Percentiles rank a stretch among this genome's conserved stretches.
Evolutionary conservation across 2,329 filamentous ascomycete species (phyloP).

Genomic region (Thelonectria blattea): DNA sequence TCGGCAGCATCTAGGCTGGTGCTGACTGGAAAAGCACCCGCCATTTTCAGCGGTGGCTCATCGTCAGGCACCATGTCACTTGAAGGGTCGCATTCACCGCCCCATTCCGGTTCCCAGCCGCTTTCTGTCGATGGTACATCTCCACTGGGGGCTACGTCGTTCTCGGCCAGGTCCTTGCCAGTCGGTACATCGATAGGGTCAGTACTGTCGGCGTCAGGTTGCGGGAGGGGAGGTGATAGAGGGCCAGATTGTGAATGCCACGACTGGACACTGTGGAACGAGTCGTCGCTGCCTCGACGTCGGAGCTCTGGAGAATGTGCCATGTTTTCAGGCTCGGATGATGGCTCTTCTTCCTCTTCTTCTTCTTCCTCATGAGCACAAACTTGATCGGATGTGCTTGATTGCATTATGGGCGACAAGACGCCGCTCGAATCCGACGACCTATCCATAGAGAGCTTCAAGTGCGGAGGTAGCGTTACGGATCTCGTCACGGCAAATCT

Average conservation of each 20-base stretch:
- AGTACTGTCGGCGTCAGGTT: slow-evolving; percentile 45
- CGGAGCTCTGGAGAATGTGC: slow-evolving; percentile 13
- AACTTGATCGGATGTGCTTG: slow-evolving; percentile 7
- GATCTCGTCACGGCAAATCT: slow-evolving; percentile 40
- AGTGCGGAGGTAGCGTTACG: slow-evolving; percentile 39
- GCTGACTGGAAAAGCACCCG: slow-evolving; percentile 2
- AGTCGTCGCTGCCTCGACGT: slow-evolving; percentile 48
- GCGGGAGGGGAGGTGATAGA: slow-evolving; percentile 52
- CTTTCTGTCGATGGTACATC: slow-evolving; percentile 23
- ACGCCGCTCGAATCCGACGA: slow-evolving; percentile 7
- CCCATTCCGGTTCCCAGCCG: slow-evolving; percentile 35
- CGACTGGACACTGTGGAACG: slow-evolving; percentile 61
- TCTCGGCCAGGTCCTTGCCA: not conserved
- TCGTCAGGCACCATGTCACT: slow-evolving; percentile 35
- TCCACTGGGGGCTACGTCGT: slow-evolving; percentile 11
- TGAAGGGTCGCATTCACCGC: slow-evolving; percentile 35
- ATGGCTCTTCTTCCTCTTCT: not conserved
- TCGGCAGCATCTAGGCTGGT: slow-evolving; percentile 1
- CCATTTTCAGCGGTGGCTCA: slow-evolving; percentile 5
- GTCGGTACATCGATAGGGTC: slow-evolving; percentile 10
- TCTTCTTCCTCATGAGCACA: not conserved
- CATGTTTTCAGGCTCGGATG: slow-evolving; percentile 2
- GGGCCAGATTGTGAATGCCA: slow-evolving; percentile 52
- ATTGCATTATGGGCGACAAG: slow-evolving; percentile 35
- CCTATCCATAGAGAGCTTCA: slow-evolving; percentile 36